Base-by-base conservation (phyloP, 208 protist species). In the Leishmania martiniquensis region DNA sequence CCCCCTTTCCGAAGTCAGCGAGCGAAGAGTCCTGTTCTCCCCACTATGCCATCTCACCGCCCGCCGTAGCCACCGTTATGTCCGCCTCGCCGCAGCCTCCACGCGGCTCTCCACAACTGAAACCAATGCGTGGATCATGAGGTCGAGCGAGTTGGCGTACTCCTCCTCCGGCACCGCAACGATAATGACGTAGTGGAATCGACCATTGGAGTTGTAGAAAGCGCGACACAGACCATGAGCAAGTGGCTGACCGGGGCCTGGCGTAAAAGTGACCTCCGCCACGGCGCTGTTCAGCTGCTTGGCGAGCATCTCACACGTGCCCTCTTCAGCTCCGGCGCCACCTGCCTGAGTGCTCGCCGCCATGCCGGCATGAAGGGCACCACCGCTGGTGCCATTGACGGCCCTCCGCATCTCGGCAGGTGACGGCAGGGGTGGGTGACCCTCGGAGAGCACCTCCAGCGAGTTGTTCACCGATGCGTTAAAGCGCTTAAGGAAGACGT, bases 391-490 rank as follows among this genome's bases (percentile, higher is more conserved):
- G 29, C 20, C 2, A 32, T 66, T 72, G 68, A 10, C 57, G 25
- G 75, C 62, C 0, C 68, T 7, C 29, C 54, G 66, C 25, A 73
- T 37, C n/a, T 72, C 63, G 10, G 66, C n/a, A n/a, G n/a, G n/a
- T 12, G 51, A n/a, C 29, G 55, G 52, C 12, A 63, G 57, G n/a
- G 78, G 78, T 0, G 73, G 78, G 34, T 78, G 37, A 1, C 78
- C 80, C 55, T 87, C 82, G 4, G 83, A 82, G 0, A 92, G 29
- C 1, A 93, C 59, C 62, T 91, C 76, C 37, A 96, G 66, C 7
- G 92, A 93, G 83, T 93, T 93, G 49, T 83, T 84, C 17, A 94
- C 92, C 22, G 90, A 96, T 15, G 86, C 84, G 75, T 93, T 92
- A 67, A 96, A 96, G 47, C 90, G 92, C 72, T 87, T 83, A n/a